Percentiles rank a stretch among this genome's conserved stretches.
These are phyloP conservation scores for Lentinula edodes DNA, from an alignment of 768 basidiomycete genomes.

Conservation along the genomic window DNA sequence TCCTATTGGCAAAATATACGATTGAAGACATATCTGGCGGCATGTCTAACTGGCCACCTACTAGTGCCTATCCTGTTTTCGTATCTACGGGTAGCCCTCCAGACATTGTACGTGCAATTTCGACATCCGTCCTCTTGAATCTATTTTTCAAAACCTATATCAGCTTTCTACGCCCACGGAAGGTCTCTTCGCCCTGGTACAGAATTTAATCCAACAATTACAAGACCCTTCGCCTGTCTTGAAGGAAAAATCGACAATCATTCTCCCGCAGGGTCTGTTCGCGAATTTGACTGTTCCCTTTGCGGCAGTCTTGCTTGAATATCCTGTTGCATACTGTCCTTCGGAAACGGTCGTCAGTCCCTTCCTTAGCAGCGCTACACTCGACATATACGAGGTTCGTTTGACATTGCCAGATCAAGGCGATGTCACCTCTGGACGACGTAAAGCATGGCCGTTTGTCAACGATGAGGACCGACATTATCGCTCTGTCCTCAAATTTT, in stretches of 20 bases:
- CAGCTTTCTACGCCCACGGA: not conserved
- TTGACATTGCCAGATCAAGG: slow-evolving; percentile 11
- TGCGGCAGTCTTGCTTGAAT: slow-evolving; percentile 56
- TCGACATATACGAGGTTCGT: slow-evolving; percentile 48
- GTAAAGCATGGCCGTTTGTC: not conserved
- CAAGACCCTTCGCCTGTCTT: not conserved
- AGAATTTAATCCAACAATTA: not conserved
- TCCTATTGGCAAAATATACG: not conserved
- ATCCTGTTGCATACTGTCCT: slow-evolving; percentile 43
- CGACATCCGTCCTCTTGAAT: not conserved
- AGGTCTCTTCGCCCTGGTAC: not conserved
- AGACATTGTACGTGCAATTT: not conserved
- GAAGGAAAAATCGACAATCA: not conserved
- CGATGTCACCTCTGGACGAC: not conserved
- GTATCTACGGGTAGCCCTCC: not conserved
- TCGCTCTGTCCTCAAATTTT: slow-evolving; percentile 45
- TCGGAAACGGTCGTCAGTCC: slow-evolving; percentile 30
- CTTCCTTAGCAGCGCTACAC: slow-evolving; percentile 39
- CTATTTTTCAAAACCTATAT: not conserved
- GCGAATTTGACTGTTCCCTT: slow-evolving; percentile 37
- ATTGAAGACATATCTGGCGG: not conserved
- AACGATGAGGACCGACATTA: slow-evolving; percentile 19
- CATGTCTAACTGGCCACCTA: not conserved
- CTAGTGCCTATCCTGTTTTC: not conserved
- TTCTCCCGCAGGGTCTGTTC: slow-evolving; percentile 4